Base-by-base conservation (phyloP, 139 green algal genomes). In the Tetraselmis striata region DNA sequence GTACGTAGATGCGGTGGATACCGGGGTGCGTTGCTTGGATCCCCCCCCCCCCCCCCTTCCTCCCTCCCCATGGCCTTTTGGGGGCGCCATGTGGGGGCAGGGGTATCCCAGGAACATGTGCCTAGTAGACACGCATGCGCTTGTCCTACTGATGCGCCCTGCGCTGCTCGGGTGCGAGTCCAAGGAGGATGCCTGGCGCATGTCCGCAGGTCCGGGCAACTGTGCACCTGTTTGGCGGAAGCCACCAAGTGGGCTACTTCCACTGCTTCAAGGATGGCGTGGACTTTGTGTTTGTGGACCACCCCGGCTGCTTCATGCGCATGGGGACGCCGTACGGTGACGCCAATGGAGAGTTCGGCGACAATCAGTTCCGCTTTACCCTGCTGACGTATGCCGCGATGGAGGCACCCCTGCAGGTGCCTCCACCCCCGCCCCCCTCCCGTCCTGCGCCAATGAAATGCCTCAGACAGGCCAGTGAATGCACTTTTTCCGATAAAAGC, bases 281-380 rank as follows among this genome's bases (percentile, higher is more conserved):
- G 27, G 93, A 96, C 85, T 96, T 83, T 75, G 89, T 97, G 75
- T 97, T 97, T 86, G 90, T 97, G 28, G 93, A 96, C 82, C 91
- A 96, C 83, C 85, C 86, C 23, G 45, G 45, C 5, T 89, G 86
- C 30, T 96, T 90, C 86, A 83, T 84, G 5, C 87, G 93, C 26
- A 85, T 87, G 0, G 94, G 91, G 0, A 88, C 84, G 26, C 80
- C 95, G 0, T 98, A 98, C 82, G 89, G 86, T 0, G 94, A 97
- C 81, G 45, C 84, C 1, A 81, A 88, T 77, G 94, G 94, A 24
- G 88, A 91, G 1, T 97, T 95, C 79, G 89, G 89, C 18, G 94
- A 97, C 85, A 97, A 97, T 84, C 90, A 94, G 88, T 96, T 90
- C 84, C 91, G 93, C n/a, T 97, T 91, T 88, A 88, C 85, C 31